Evolutionary conservation across 495 filamentous ascomycete genomes (phyloP).

Genomic region (Penicillium psychrofluorescens): DNA sequence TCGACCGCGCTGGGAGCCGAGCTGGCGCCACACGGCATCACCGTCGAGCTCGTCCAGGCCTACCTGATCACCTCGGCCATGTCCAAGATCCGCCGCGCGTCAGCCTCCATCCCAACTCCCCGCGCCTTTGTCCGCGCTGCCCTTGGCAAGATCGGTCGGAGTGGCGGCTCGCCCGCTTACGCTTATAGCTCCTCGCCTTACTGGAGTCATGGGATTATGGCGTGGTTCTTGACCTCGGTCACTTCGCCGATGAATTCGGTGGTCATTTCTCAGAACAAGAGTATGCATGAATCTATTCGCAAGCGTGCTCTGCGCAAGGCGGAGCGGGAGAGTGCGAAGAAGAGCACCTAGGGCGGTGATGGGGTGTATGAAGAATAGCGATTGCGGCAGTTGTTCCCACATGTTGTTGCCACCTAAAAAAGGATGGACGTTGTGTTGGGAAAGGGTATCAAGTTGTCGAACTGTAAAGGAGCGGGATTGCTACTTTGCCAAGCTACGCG

Average conservation of each 20-base stretch:
- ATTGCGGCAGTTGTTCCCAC: too few relatives aligned
- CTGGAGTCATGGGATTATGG: slow-evolving; percentile 85
- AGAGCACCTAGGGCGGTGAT: slow-evolving; percentile 25
- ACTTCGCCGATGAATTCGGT: slow-evolving; percentile 57
- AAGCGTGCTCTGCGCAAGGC: slow-evolving; percentile 84
- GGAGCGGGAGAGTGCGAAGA: slow-evolving; percentile 60
- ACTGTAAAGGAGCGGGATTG: too few relatives aligned
- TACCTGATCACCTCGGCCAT: slow-evolving; percentile 93
- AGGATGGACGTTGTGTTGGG: too few relatives aligned
- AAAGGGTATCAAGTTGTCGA: too few relatives aligned
- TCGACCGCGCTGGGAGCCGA: slow-evolving; percentile 79
- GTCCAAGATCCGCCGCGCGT: slow-evolving; percentile 83
- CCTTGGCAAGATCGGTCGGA: slow-evolving; percentile 73
- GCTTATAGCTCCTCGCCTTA: slow-evolving; percentile 82
- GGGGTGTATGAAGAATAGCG: neutral
- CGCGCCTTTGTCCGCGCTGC: slow-evolving; percentile 73
- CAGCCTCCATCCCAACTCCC: slow-evolving; percentile 69
- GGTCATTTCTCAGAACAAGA: slow-evolving; percentile 60
- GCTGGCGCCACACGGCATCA: slow-evolving; percentile 68
- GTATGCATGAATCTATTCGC: slow-evolving; percentile 81
- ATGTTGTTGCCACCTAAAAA: too few relatives aligned
- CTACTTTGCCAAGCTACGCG: too few relatives aligned
- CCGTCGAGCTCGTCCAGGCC: slow-evolving; percentile 78
- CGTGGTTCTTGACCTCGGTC: slow-evolving; percentile 71
- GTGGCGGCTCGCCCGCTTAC: slow-evolving; percentile 65